phyloP scores from a whole-genome alignment of 352 stramenopile species.

The Albugo laibachii region DNA sequence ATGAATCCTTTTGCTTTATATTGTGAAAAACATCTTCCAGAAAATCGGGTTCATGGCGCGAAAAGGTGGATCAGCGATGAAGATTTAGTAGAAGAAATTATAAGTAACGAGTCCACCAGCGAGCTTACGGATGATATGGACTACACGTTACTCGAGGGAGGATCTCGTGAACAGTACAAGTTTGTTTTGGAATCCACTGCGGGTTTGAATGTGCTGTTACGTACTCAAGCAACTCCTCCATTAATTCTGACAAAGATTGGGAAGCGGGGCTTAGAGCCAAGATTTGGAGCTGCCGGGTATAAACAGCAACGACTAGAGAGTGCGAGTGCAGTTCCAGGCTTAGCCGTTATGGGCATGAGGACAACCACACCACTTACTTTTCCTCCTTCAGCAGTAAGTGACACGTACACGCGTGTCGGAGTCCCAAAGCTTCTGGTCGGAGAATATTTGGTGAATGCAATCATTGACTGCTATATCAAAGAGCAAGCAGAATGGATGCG shows the following conservation, averaged over 20 bases:
- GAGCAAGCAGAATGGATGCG: slow-evolving; percentile 47
- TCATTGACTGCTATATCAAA: slow-evolving; percentile 57
- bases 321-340: slow-evolving; percentile 16
- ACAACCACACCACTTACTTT: slow-evolving; percentile 24
- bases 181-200: slow-evolving; percentile 65
- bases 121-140: slow-evolving; percentile 24
- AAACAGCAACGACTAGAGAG: slow-evolving; percentile 11
- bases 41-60: slow-evolving; percentile 33
- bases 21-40: slow-evolving; percentile 67
- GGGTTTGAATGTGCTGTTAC: slow-evolving; percentile 15
- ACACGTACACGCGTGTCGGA: slow-evolving; percentile 13
- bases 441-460: slow-evolving; percentile 26
- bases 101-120: slow-evolving; percentile 37
- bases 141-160: slow-evolving; percentile 9
- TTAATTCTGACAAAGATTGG: slow-evolving; percentile 22
- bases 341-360: slow-evolving; percentile 23
- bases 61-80: slow-evolving; percentile 75
- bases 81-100: slow-evolving; percentile 66
- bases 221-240: slow-evolving; percentile 4
- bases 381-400: slow-evolving; percentile 11
- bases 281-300: slow-evolving; percentile 10
- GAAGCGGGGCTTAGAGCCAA: slow-evolving; percentile 4
- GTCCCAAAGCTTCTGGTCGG: slow-evolving; percentile 31
- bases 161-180: slow-evolving; percentile 19
- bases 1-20: slow-evolving; percentile 47